phyloP scores from a whole-genome alignment of 257 asterid genomes.

The Solanum gandarillasii region DNA sequence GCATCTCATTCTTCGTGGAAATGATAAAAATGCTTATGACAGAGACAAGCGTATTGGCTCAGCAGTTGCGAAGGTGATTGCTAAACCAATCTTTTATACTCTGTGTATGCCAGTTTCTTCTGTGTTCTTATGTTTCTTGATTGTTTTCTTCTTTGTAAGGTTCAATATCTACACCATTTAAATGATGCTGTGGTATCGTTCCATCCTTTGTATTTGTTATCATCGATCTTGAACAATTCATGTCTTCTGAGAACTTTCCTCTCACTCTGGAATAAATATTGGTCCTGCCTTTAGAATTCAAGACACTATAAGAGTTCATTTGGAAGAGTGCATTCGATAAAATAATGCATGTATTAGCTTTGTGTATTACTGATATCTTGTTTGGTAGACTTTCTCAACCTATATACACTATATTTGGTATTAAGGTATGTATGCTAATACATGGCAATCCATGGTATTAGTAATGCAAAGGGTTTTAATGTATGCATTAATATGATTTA shows the following conservation, averaged over 20 bases:
- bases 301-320: background rate
- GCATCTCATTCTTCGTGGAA: constrained; percentile 68
- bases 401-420: background rate
- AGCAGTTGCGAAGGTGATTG: constrained; percentile 75
- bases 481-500: background rate
- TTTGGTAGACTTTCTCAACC: background rate
- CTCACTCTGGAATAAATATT: background rate
- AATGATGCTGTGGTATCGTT: background rate
- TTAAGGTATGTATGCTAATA: background rate
- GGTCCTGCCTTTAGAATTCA: background rate
- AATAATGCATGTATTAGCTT: background rate
- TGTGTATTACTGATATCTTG: background rate
- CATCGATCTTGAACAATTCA: background rate
- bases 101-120: background rate
- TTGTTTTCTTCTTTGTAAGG: background rate
- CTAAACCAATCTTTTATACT: background rate
- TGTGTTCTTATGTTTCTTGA: background rate
- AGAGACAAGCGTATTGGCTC: constrained; percentile 86
- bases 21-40: constrained; percentile 83
- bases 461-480: background rate
- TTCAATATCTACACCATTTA: background rate
- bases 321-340: background rate
- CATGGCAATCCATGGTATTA: background rate
- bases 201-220: background rate
- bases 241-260: background rate